phyloP scores from a whole-genome alignment of 352 stramenopile genomes.

The Globisporangium perplexum region DNA sequence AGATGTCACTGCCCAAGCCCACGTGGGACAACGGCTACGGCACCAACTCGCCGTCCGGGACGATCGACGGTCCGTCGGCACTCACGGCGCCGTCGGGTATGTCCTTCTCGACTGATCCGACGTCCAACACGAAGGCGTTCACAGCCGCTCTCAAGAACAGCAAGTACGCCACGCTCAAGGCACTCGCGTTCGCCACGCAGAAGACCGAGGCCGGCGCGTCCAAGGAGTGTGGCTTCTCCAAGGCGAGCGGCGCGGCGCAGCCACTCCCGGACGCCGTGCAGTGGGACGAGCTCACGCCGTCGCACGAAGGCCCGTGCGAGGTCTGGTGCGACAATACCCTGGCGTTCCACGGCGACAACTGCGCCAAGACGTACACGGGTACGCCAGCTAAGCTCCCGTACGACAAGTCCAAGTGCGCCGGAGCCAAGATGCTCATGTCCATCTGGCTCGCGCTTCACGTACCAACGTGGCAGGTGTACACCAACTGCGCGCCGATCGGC shows the following conservation, averaged over 20 bases:
- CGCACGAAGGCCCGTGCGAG: constrained; percentile 40
- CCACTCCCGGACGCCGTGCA: constrained; percentile 33
- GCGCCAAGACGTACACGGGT: constrained; percentile 24
- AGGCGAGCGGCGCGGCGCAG: constrained; percentile 20
- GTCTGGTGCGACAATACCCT: constrained; percentile 44
- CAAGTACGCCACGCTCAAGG: constrained; percentile 6
- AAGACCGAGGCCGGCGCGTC: constrained; percentile 5
- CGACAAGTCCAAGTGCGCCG: constrained; percentile 36
- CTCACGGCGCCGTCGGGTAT: constrained; percentile 8
- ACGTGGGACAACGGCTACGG: constrained; percentile 4
- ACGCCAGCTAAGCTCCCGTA: constrained; percentile 34
- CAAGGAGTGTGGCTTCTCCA: constrained; percentile 25
- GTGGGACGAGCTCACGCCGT: constrained; percentile 26
- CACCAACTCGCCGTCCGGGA: constrained; percentile 3
- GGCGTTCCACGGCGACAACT: constrained; percentile 47
- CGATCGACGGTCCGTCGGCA: constrained; percentile 5
- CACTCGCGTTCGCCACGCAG: constrained; percentile 7
- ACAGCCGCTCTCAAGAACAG: constrained; percentile 6
- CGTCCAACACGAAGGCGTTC: constrained; percentile 19
- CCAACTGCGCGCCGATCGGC: constrained; percentile 13
- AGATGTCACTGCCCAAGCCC: constrained; percentile 5
- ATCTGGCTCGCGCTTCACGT: constrained; percentile 36
- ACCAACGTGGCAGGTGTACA: constrained; percentile 25
- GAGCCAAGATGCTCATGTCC: constrained; percentile 25
- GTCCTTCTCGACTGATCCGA: constrained; percentile 11